Percentiles rank a stretch among this genome's conserved stretches.
phyloP scores from a whole-genome alignment of 352 stramenopile genomes.

The Phytophthora capsici region DNA sequence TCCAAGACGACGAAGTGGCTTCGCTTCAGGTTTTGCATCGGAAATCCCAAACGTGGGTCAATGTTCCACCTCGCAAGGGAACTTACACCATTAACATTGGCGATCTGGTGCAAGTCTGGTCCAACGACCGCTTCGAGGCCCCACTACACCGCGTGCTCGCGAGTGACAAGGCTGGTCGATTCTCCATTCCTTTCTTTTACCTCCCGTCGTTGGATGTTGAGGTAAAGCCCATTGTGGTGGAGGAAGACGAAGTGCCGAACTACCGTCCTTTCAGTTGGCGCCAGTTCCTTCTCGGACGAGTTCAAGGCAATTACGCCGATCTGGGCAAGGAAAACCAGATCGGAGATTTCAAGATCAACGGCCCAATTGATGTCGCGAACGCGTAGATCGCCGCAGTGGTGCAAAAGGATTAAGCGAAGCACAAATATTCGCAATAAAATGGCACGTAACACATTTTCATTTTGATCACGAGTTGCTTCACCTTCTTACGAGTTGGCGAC shows the following conservation, averaged over 20 bases:
- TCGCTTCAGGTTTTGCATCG: slow-evolving; percentile 56
- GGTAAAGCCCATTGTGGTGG: slow-evolving; percentile 63
- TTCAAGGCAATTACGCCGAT: slow-evolving; percentile 12
- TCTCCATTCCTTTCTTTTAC: slow-evolving; percentile 71
- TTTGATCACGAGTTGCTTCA: background rate
- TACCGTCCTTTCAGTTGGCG: slow-evolving; percentile 91
- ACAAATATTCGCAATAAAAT: too few species aligned
- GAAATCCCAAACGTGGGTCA: slow-evolving; percentile 45
- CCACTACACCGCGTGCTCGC: slow-evolving; percentile 58
- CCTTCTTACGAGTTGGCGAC: slow-evolving; percentile 8
- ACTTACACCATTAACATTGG: slow-evolving; percentile 70
- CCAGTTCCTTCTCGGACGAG: background rate
- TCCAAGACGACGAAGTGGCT: slow-evolving; percentile 57
- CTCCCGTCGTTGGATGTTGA: slow-evolving; percentile 66
- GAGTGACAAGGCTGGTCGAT: slow-evolving; percentile 41
- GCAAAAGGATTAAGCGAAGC: too few species aligned
- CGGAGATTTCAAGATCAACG: slow-evolving; percentile 14
- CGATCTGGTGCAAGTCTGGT: slow-evolving; percentile 66
- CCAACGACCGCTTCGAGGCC: slow-evolving; percentile 52
- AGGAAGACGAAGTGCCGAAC: slow-evolving; percentile 30
- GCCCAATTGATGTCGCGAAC: slow-evolving; percentile 7
- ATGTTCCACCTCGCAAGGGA: slow-evolving; percentile 47
- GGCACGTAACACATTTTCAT: too few species aligned
- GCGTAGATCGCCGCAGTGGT: background rate
- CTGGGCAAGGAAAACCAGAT: slow-evolving; percentile 20